These are phyloP conservation scores for Candolleomyces eurysporus DNA, from an alignment of 768 basidiomycete species.

Conservation along the genomic window DNA sequence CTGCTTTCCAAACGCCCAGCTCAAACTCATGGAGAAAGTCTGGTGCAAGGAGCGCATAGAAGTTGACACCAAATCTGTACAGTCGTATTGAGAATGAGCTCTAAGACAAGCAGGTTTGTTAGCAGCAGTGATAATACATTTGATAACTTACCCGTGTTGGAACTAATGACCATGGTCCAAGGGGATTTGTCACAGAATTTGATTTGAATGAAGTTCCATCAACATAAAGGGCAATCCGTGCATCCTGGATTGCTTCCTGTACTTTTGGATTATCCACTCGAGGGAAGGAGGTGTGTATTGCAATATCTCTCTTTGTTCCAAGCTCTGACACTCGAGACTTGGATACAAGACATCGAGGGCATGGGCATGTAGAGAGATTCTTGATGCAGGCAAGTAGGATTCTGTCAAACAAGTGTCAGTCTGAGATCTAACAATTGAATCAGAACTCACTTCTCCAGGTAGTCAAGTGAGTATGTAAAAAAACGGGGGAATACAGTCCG, in stretches of 20 bases:
- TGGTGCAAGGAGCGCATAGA: conserved; percentile 25
- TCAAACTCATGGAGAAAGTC: conserved; percentile 42
- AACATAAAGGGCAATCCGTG: conserved; percentile 19
- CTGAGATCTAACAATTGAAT: not conserved
- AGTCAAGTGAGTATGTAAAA: conserved; percentile 7
- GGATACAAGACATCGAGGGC: conserved; percentile 32
- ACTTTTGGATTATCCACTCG: conserved; percentile 25
- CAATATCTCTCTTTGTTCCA: conserved; percentile 37
- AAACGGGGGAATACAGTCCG: conserved; percentile 4
- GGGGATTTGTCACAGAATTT: conserved; percentile 21
- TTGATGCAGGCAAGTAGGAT: not conserved
- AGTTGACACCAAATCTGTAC: conserved; percentile 16
- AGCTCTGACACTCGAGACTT: conserved; percentile 34
- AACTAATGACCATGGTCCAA: too few relatives aligned
- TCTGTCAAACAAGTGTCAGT: not conserved
- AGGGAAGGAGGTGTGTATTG: conserved; percentile 32
- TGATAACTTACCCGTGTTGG: too few relatives aligned
- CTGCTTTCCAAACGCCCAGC: conserved; percentile 35
- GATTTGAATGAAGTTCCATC: conserved; percentile 19
- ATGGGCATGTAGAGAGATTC: conserved; percentile 22
- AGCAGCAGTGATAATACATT: conserved; percentile 12
- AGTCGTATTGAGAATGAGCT: not conserved
- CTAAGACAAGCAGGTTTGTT: conserved; percentile 6
- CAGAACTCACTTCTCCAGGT: conserved; percentile 7
- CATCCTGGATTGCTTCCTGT: conserved; percentile 16